Base-by-base conservation (phyloP, 306 rosid species). In the Abrus pulchellus region DNA sequence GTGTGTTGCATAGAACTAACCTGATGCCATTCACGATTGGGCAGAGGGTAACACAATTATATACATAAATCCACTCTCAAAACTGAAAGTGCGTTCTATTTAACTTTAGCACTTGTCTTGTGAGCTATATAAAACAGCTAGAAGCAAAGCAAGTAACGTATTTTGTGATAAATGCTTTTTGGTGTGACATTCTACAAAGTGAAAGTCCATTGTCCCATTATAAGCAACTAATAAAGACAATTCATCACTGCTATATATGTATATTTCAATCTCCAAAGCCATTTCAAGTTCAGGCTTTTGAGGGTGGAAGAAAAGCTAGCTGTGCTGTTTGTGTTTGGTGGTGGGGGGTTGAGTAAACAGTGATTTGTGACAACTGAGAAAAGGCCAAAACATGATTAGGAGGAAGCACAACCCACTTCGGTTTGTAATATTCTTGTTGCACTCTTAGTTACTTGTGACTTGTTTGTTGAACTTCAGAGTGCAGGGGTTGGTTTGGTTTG, bases 121-220 rank as follows among this genome's bases (percentile, higher is more conserved):
- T 65, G 74, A 63, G 67, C 3, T 36, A 50, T 40, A 49, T 36
- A 62, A 57, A 12, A 34, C 38, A 45, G 5, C 57, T 55, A 32
- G 34, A 10, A 9, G 38, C 43, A 80, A 77, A 59, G 44, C 57
- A 13, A 60, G 64, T 10, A 68, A 54, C 8, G 40, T 34, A 62
- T 67, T 52, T 12, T n/a, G 14, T 3, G 50, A 28, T 13, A 32
- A 40, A 12, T 55, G 65, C 81, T 82, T 75, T 76, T 77, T 29
- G 28, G 71, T 69, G 30, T 68, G 73, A 33, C 54, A 12, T 20
- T 38, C 12, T 53, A 3, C 61, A 49, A 88, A 85, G 94, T 89
- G 90, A 74, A 49, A 79, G 69, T 79, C 76, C 74, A 84, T 86
- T 89, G 89, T 83, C 75, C 86, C 94, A 87, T 89, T 67, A 67